Evolutionary conservation across 176 grass and related monocot genomes (phyloP), one percentile per base, ranked within the genome.

Genomic region (Triticum urartu): DNA sequence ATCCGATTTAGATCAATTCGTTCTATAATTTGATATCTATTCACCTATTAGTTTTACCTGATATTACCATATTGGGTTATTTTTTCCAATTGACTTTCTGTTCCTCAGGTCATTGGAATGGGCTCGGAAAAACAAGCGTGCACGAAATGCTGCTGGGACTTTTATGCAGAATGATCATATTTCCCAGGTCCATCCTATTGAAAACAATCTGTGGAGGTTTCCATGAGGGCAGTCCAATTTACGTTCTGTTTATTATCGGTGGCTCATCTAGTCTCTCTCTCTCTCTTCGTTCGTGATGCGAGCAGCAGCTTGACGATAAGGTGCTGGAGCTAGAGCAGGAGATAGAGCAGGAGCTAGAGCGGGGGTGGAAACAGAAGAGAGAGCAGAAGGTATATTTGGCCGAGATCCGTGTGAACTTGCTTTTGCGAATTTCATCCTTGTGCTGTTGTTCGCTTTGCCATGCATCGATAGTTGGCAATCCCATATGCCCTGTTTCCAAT

Each of bases 311-410:
- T 80, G 94, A 93, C 35, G 84, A 91, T 24, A 91, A 89, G 77
- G 94, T 91, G 72, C 66, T 89, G 45, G 52, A 56, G 52, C 52
- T 56, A 54, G 50, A 54, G 50, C 50, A 14, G 15, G 50, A 54
- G 15, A 1, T 54, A 54, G 50, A 54, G 15, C 70, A 86, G 35
- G 35, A 36, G 35, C 35, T 36, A 38, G 36, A 38, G 36, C 36
- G 36, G 36, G 36, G 36, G 36, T 38, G 36, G 36, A 38, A 38
- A 38, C 36, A 38, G 45, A 95, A 95, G 85, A 95, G 91, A 48
- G 89, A 88, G 8, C 91, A 93, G 68, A 95, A 95, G 86, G 93
- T 93, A 88, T 64, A 84, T 58, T 42, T 33, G 17, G 7, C 13
- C 6, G 10, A 24, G 15, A 38, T 40, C 12, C 15, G n/a, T 12